phyloP scores from a whole-genome alignment of 768 basidiomycete species.

The Mycena pura region DNA sequence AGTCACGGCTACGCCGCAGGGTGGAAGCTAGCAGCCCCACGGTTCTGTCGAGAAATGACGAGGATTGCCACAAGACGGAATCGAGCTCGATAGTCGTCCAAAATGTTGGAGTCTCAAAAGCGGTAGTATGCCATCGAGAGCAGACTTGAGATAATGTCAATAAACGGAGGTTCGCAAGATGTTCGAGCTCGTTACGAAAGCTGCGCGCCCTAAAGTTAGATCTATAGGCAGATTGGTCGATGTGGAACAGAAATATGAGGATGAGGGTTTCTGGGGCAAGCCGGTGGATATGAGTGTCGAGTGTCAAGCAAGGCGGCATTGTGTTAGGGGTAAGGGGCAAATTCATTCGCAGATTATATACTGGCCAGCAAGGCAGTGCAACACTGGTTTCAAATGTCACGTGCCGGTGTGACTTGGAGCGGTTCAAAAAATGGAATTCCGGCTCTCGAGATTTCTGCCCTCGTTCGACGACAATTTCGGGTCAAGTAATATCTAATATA shows the following conservation, averaged over 20 bases:
- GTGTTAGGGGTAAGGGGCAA: background rate
- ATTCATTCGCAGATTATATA: background rate
- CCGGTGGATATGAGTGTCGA: background rate
- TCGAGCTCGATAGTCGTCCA: constrained; percentile 10
- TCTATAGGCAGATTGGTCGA: constrained; percentile 10
- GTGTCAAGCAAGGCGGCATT: background rate
- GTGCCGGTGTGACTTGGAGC: no score
- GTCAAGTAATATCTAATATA: no score
- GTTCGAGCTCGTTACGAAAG: constrained; percentile 2
- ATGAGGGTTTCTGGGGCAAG: constrained; percentile 7
- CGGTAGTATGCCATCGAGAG: constrained; percentile 8
- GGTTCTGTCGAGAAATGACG: constrained; percentile 1
- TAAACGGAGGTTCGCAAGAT: constrained; percentile 5
- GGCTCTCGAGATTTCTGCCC: no score
- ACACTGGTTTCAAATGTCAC: background rate
- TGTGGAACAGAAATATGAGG: constrained; percentile 11
- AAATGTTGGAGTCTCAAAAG: constrained; percentile 9
- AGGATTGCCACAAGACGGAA: constrained; percentile 3
- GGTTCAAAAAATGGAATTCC: no score
- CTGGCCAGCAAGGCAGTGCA: background rate
- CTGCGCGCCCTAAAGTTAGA: background rate
- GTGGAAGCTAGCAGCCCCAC: constrained; percentile 7
- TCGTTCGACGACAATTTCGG: no score
- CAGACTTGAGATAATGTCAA: constrained; percentile 14
- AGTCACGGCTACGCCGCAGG: constrained; percentile 5